Conservation (phyloP, 78 protist genomes). For the Dictyostelium firmibasis region DNA sequence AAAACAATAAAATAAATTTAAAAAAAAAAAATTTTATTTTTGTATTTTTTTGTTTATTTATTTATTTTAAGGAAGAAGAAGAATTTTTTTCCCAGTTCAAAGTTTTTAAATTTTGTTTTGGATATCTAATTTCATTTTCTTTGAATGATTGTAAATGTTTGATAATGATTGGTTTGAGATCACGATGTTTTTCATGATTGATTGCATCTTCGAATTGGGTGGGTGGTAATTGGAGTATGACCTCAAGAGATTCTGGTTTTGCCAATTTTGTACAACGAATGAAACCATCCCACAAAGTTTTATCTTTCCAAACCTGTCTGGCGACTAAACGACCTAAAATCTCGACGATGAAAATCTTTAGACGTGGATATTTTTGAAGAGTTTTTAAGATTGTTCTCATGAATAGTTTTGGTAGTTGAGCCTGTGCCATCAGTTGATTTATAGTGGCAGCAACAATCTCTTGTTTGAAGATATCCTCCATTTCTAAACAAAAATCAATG, state of each 20-base stretch:
- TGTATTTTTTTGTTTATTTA: too few species aligned
- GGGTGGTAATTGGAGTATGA: constrained; percentile 39
- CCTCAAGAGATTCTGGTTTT: constrained; percentile 45
- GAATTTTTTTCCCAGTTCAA: background rate
- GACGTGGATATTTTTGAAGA: background rate
- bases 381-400: constrained; percentile 62
- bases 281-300: constrained; percentile 63
- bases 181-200: background rate
- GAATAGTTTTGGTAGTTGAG: background rate
- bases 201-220: constrained; percentile 63
- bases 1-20: too few species aligned
- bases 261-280: constrained; percentile 20
- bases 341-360: constrained; percentile 42
- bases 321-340: constrained; percentile 37
- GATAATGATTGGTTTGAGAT: background rate
- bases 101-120: constrained; percentile 9
- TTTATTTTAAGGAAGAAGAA: background rate
- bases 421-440: constrained; percentile 49
- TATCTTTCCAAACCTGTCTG: constrained; percentile 58
- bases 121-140: background rate
- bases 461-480: constrained; percentile 10
- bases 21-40: too few species aligned
- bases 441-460: constrained; percentile 56
- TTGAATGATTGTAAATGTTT: constrained; percentile 7
- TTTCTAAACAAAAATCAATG: constrained; percentile 35